phyloP scores from a whole-genome alignment of 164 flowering plant genomes.

The Cinnamomum micranthum region DNA sequence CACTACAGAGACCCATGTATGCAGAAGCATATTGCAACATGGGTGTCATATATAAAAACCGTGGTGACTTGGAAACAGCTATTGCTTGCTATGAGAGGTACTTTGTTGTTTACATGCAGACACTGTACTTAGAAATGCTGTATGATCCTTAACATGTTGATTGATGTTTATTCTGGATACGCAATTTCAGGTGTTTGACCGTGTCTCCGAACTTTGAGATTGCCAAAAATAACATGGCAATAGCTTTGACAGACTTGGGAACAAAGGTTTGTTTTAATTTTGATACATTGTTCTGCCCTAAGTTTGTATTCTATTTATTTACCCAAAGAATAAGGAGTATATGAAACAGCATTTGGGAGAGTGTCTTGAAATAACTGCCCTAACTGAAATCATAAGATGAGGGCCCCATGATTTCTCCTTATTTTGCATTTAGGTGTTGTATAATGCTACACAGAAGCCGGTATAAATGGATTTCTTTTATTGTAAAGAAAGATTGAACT shows the following conservation, averaged over 20 bases:
- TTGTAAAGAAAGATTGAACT: too few relatives aligned
- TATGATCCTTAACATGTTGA: not conserved
- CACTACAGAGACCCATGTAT: slow-evolving; percentile 92
- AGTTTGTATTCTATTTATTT: too few relatives aligned
- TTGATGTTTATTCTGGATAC: not conserved
- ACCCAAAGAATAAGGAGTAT: not conserved
- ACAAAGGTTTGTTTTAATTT: slow-evolving; percentile 61
- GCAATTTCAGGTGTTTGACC: slow-evolving; percentile 72
- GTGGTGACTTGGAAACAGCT: slow-evolving; percentile 89
- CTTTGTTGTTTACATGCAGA: slow-evolving; percentile 3
- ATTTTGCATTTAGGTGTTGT: not conserved
- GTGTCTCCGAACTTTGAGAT: slow-evolving; percentile 98
- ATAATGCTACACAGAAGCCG: too few relatives aligned
- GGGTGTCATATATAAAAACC: slow-evolving; percentile 97
- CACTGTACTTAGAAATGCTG: not conserved
- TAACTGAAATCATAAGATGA: not conserved
- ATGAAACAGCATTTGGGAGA: too few relatives aligned
- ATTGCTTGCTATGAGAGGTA: slow-evolving; percentile 99
- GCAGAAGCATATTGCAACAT: slow-evolving; percentile 99
- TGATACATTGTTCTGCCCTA: not conserved
- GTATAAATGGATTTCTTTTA: too few relatives aligned
- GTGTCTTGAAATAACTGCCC: not conserved
- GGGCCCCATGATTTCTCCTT: not conserved
- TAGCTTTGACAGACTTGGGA: slow-evolving; percentile 97
- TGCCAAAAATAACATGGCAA: slow-evolving; percentile 99